Evolutionary conservation across 331 rosid species (phyloP).

Genomic region (Cydonia oblonga): DNA sequence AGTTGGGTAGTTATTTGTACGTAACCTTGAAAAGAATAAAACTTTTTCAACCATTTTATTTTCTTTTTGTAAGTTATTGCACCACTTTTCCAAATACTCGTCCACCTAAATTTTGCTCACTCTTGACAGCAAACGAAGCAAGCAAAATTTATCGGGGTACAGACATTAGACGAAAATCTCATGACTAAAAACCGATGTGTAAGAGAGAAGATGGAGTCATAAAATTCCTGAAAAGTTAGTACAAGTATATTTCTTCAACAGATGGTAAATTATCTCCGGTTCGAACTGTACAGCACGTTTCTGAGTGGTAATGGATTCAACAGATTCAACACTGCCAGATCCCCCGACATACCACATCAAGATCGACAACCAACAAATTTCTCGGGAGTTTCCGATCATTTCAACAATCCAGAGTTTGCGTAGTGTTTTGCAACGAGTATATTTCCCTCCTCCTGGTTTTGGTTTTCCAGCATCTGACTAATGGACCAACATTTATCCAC

Average conservation of each 20-base stretch:
- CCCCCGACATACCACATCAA: slow-evolving; percentile 2
- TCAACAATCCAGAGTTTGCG: background rate
- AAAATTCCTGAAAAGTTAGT: background rate
- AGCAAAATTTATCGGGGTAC: too few species aligned
- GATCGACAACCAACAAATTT: background rate
- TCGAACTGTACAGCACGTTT: background rate
- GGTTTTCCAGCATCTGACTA: background rate
- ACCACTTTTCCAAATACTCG: too few species aligned
- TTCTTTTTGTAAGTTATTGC: too few species aligned
- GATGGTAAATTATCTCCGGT: background rate
- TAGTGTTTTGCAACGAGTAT: background rate
- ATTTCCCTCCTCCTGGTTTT: background rate
- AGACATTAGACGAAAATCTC: background rate
- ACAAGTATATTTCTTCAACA: background rate
- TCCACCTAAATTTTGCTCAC: too few species aligned
- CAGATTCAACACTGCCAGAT: background rate
- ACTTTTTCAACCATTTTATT: too few species aligned
- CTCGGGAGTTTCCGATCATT: background rate
- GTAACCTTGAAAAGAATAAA: too few species aligned
- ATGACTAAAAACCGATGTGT: background rate
- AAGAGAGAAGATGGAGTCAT: background rate
- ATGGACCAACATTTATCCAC: background rate
- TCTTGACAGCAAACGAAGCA: too few species aligned
- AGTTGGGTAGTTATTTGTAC: too few species aligned
- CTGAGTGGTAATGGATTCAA: background rate